Evolutionary conservation across 2,329 filamentous ascomycete genomes (phyloP).

Genomic region (Aphanoascus verrucosus): DNA sequence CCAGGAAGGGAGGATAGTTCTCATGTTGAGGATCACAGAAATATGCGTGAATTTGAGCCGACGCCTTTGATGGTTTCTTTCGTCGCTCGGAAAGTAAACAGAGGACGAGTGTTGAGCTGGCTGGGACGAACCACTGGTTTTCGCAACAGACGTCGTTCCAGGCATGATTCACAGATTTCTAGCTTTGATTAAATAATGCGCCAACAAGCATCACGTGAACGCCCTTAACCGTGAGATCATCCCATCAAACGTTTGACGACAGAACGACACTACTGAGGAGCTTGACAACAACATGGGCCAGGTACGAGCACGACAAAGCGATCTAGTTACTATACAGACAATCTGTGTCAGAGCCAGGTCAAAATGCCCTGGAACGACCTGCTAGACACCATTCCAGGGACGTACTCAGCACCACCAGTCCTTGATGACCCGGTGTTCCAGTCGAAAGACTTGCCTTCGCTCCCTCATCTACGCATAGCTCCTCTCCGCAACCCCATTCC

Average conservation of each 20-base stretch:
- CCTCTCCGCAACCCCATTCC: slow-evolving; percentile 39
- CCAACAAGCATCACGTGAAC: too few species aligned
- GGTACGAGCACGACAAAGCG: neutral
- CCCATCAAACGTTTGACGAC: too few species aligned
- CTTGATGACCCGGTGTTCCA: slow-evolving; percentile 34
- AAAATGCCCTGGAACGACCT: slow-evolving; percentile 10
- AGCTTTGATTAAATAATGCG: too few species aligned
- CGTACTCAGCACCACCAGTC: slow-evolving; percentile 22
- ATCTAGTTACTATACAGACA: neutral
- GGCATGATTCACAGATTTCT: too few species aligned
- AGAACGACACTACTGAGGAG: too few species aligned
- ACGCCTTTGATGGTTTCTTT: neutral
- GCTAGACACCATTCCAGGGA: slow-evolving; percentile 12
- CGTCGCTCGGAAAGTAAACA: too few species aligned
- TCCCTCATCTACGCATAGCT: slow-evolving; percentile 36
- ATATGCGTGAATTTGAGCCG: neutral
- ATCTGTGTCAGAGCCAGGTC: neutral
- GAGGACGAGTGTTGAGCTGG: too few species aligned
- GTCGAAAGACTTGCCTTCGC: slow-evolving; percentile 34
- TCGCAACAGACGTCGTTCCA: too few species aligned
- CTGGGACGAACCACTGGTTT: too few species aligned
- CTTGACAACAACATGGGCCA: neutral
- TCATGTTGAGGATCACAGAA: slow-evolving; percentile 8
- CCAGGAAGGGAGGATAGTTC: slow-evolving; percentile 49
- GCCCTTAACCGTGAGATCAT: neutral